Percentiles rank a stretch among this genome's conserved stretches.
phyloP scores from a whole-genome alignment of 179 eudicot species.

The Beta macrorhiza region DNA sequence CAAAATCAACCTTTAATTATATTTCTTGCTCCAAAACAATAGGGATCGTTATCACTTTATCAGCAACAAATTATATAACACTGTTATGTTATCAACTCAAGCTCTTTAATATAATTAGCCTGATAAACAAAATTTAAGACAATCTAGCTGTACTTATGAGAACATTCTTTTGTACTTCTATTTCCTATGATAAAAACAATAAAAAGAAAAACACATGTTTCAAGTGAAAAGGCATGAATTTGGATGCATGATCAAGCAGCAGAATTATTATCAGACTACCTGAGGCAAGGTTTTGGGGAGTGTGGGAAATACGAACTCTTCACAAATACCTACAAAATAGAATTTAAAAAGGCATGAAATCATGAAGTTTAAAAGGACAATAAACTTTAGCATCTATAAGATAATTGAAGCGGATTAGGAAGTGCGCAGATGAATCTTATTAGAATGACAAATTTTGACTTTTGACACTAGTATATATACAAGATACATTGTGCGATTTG shows the following conservation, averaged over 20 bases:
- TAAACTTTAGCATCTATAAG: too few species aligned
- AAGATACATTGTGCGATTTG: neutral
- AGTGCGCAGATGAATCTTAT: too few species aligned
- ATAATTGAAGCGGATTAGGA: too few species aligned
- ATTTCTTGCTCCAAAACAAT: neutral
- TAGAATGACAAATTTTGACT: too few species aligned
- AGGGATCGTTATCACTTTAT: too few species aligned
- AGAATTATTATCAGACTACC: constrained; percentile 39
- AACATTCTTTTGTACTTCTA: too few species aligned
- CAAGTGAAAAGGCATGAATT: neutral
- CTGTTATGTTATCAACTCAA: neutral
- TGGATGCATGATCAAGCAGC: neutral
- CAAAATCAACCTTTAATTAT: neutral
- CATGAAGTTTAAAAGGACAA: too few species aligned
- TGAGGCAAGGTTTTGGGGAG: constrained; percentile 86
- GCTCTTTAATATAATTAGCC: neutral
- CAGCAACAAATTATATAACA: neutral
- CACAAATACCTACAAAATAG: constrained; percentile 64
- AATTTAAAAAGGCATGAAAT: neutral
- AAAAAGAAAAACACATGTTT: neutral
- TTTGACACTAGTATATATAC: neutral
- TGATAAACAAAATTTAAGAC: neutral
- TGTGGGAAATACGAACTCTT: constrained; percentile 79
- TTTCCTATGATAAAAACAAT: too few species aligned
- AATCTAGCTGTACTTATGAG: too few species aligned